phyloP scores from a whole-genome alignment of 2,329 filamentous ascomycete genomes.

The Ceratocystis harringtonii region DNA sequence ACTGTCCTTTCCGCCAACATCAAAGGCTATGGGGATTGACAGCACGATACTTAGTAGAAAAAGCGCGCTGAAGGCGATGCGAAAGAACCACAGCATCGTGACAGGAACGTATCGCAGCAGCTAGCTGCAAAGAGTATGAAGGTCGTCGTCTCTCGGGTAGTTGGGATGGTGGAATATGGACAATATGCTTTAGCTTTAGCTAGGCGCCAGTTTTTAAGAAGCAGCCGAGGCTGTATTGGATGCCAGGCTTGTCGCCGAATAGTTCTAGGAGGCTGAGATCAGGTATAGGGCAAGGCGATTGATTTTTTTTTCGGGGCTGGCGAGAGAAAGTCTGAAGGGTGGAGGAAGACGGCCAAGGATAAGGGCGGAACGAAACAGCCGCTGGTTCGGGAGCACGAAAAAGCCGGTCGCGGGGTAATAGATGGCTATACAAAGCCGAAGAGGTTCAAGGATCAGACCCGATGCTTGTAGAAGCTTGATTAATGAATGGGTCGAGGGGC shows the following conservation, averaged over 20 bases:
- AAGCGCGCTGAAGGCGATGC: slow-evolving; percentile 60
- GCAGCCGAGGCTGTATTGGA: not conserved
- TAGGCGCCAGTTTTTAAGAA: not conserved
- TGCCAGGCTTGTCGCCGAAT: not conserved
- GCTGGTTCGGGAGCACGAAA: not conserved
- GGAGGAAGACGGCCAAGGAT: not conserved
- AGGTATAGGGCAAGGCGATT: not conserved
- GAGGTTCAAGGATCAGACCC: not conserved
- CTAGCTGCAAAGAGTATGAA: not conserved
- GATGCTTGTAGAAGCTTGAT: not conserved
- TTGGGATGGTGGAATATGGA: not conserved
- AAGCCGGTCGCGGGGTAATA: not conserved
- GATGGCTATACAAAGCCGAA: not conserved
- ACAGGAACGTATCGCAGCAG: not conserved
- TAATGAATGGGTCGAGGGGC: not conserved
- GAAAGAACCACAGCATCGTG: slow-evolving; percentile 70
- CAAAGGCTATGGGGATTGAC: slow-evolving; percentile 91
- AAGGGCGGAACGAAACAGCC: not conserved
- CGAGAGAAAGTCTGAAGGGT: not conserved
- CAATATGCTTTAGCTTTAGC: not conserved
- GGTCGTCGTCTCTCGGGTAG: not conserved
- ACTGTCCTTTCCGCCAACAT: slow-evolving; percentile 89
- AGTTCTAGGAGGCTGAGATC: not conserved
- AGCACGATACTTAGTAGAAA: slow-evolving; percentile 89
- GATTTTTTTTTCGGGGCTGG: not conserved